Percentiles rank a stretch among this genome's conserved stretches.
Conservation (phyloP, 192 early-diverging fungal species). For the Coemansia sp. region DNA sequence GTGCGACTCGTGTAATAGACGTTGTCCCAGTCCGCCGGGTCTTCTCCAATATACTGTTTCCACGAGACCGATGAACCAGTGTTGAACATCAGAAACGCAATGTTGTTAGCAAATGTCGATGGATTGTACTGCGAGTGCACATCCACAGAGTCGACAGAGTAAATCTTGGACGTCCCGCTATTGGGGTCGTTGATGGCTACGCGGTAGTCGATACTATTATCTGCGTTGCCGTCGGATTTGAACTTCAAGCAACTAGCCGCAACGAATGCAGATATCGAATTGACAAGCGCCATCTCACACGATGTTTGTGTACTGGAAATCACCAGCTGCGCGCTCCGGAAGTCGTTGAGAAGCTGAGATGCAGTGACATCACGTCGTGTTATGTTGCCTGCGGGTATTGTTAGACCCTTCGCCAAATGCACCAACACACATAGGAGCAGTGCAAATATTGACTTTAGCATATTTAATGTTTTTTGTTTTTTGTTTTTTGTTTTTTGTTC, state of each 20-base stretch:
- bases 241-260: slow-evolving; percentile 42
- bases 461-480: not conserved
- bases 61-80: slow-evolving; percentile 13
- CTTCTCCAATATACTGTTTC: slow-evolving; percentile 22
- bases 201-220: slow-evolving; percentile 34
- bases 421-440: not conserved
- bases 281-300: slow-evolving; percentile 47
- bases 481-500: not conserved
- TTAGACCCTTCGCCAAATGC: not conserved
- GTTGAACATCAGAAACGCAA: slow-evolving; percentile 33
- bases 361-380: slow-evolving; percentile 23
- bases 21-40: slow-evolving; percentile 24
- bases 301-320: slow-evolving; percentile 31
- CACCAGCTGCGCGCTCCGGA: slow-evolving; percentile 32
- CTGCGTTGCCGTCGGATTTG: slow-evolving; percentile 20
- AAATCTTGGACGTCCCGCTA: slow-evolving; percentile 4
- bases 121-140: slow-evolving; percentile 43
- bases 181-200: slow-evolving; percentile 19
- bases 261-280: slow-evolving; percentile 22
- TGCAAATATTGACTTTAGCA: not conserved
- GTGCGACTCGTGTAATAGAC: slow-evolving; percentile 29
- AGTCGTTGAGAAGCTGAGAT: slow-evolving; percentile 13
- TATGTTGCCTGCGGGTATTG: slow-evolving; percentile 3
- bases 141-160: slow-evolving; percentile 25
- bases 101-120: slow-evolving; percentile 41